Base-by-base conservation (phyloP, 495 filamentous ascomycete genomes). In the Tuber borchii region DNA sequence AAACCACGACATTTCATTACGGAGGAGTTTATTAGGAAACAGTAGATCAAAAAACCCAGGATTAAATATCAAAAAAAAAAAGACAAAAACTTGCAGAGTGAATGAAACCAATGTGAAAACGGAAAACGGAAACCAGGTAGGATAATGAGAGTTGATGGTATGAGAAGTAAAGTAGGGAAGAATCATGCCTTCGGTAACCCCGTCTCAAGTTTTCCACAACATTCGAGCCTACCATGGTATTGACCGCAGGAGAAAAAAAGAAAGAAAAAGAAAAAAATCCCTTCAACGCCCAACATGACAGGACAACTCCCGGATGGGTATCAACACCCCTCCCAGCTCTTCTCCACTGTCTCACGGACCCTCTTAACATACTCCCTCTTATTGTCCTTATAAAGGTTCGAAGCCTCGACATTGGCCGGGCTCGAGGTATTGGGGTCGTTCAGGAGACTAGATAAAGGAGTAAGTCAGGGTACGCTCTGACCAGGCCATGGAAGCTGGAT, bases 351-450 rank as follows among this genome's bases (percentile, higher is more conserved):
- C 85, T 98, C 95, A 68, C 93, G 87, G 31, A 99, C 95, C 34
- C 95, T 89, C 86, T 99, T 99, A 19, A 90, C 91, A 81, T 99
- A 99, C 84, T 99, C 95, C 81, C 93, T 91, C 77, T 94, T 89
- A 83, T 98, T 98, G 82, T 99, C 95, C 83, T 98, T 98, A 88
- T 97, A 99, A 1, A 99, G 89, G 84, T 97, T 99, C 31, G 93
- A 97, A 26, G 96, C 96, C 85, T 99, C 95, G 76, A 98, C 96
- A 81, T 99, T 99, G 71, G 95, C 95, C 2, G 95, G 95, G 3
- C 94, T 97, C 42, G 93, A 94, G 48, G 96, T 99, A 84, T 99
- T 99, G 10, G 95, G 95, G 82, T 99, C 95, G 83, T 99, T 97
- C 37, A 99, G 88, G n/a, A 99, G 85, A 88, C 95, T 99, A 73